Evolutionary conservation across 2,329 filamentous ascomycete genomes (phyloP).

Genomic region (Epichloe aotearoae): DNA sequence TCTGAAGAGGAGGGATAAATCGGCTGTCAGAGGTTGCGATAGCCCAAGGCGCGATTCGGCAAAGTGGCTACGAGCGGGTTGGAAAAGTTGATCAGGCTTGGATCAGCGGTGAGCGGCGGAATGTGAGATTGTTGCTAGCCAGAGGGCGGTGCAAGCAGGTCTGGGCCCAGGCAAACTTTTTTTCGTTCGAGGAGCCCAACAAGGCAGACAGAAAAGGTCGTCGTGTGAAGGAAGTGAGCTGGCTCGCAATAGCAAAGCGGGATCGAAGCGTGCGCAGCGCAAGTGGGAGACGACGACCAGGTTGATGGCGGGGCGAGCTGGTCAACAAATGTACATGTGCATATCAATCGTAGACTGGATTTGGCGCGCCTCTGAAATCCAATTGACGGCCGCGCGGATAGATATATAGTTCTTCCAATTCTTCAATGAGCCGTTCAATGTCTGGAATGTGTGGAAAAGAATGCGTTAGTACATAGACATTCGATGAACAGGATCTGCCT

Average conservation of each 20-base stretch:
- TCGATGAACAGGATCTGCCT: no score
- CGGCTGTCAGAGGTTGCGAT: neutral
- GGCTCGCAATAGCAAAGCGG: neutral
- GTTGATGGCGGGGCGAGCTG: conserved; percentile 3
- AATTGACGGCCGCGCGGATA: neutral
- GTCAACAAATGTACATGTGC: neutral
- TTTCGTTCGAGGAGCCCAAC: neutral
- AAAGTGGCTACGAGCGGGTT: conserved; percentile 1
- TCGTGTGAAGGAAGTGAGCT: neutral
- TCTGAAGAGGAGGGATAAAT: neutral
- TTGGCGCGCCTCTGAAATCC: neutral
- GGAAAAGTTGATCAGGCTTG: neutral
- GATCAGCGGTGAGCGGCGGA: conserved; percentile 3
- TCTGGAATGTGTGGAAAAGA: no score
- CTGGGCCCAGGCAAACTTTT: neutral
- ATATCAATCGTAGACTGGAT: neutral
- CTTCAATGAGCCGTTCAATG: no score
- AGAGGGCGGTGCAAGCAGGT: neutral
- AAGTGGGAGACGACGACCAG: neutral
- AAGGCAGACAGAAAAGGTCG: neutral
- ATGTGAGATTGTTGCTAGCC: neutral
- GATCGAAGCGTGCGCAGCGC: neutral
- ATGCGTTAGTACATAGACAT: no score
- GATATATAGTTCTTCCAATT: no score
- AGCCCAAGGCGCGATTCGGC: neutral